Base-by-base conservation (phyloP, 2,329 filamentous ascomycete genomes). In the Xylariaceae sp. region DNA sequence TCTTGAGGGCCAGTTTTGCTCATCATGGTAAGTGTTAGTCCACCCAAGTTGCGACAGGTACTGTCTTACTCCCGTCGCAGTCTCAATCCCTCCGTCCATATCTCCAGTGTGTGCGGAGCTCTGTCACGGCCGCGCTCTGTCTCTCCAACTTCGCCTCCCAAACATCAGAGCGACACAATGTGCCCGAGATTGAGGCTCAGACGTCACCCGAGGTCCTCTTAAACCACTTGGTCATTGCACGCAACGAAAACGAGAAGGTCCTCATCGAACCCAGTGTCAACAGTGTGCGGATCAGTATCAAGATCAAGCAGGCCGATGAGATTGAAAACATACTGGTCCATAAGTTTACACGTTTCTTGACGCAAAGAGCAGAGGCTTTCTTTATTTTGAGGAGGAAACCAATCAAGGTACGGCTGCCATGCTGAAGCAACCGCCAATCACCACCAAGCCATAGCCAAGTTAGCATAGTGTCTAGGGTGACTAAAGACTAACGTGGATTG, bases 281-380 rank as follows among this genome's bases (percentile, higher is more conserved):
- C 82, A 95, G 90, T 64, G 89, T 99, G 64, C 88, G 94, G 65
- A 89, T 99, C 69, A 96, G 91, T 82, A 96, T 99, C 78, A 91
- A 93, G 81, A 97, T 99, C 75, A 99, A 99, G 79, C 94, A 99
- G 80, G 94, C 94, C 58, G 94, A 99, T 74, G 94, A 99, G 78
- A 99, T 97, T 68, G 94, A 99, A 75, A 85, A 95, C 72, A 97
- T 99, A 61, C 79, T 99, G 58, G 94, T 99, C 61, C 94, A 97
- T 79, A 99, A 99, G 77, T 97, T 99, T 70, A 96, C 92, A 33
- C 84, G 94, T 51, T 99, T 99, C 81, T 77, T 99, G 76, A 97
- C 91, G 32, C 93, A 97, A 77, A 82, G 93, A 74, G 94, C 94
- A 42, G 94, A 99, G 76, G 91, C 91, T 0, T 99, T 99, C 77